Evolutionary conservation across 768 basidiomycete genomes (phyloP).

Genomic region (Glaciozyma martinii): DNA sequence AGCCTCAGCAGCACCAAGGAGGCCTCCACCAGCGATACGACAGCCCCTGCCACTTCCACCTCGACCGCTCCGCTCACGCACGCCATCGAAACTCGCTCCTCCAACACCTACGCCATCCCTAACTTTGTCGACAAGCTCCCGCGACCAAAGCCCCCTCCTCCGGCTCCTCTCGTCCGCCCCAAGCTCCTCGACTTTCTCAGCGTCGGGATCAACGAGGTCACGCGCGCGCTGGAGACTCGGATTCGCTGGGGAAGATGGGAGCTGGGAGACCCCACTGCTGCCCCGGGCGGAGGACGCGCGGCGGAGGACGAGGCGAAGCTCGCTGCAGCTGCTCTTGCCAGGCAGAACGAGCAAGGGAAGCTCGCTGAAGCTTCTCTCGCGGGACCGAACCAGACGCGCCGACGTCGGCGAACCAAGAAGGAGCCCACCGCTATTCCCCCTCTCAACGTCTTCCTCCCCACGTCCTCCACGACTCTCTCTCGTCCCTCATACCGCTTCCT

Average conservation of each 20-base stretch:
- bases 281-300: not conserved
- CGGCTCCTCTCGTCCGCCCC: conserved; percentile 37
- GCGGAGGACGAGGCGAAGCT: not conserved
- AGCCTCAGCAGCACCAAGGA: not conserved
- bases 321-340: not conserved
- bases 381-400: not conserved
- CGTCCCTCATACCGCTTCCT: conserved; percentile 19
- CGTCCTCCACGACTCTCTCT: conserved; percentile 9
- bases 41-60: not conserved
- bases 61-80: not conserved
- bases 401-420: not conserved
- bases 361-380: too few species aligned
- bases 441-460: conserved; percentile 4
- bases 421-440: not conserved
- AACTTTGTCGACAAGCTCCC: not conserved
- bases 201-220: conserved; percentile 73
- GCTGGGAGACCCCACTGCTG: conserved; percentile 17
- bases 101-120: not conserved
- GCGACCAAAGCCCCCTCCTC: not conserved
- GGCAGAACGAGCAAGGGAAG: not conserved
- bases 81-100: conserved; percentile 2
- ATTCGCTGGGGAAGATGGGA: conserved; percentile 37
- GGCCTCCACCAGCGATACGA: not conserved
- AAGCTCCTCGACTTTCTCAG: conserved; percentile 47
- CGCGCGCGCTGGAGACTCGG: conserved; percentile 59